A percentile compares a stretch with the other conserved stretches of the same genome.
Conservation (phyloP, 371 early-diverging fungal genomes). For the Saksenaea vasiformis region DNA sequence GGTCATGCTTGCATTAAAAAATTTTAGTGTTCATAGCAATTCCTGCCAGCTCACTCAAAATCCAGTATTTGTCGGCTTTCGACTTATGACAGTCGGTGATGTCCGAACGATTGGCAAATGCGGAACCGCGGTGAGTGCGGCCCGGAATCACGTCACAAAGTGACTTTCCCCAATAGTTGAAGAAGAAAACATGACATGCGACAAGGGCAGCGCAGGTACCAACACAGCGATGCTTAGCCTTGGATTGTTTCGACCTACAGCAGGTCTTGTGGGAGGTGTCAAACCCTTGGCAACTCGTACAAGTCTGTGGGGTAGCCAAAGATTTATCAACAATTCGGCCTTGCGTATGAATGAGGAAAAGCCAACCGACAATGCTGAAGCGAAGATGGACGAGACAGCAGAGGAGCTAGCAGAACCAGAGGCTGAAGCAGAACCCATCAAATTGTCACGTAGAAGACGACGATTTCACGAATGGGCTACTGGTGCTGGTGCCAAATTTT, state of each 20-base stretch:
- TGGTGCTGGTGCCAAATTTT: constrained; percentile 35
- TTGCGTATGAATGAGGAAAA: constrained; percentile 22
- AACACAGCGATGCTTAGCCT: not conserved
- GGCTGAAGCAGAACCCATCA: constrained; percentile 35
- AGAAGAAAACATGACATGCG: not conserved
- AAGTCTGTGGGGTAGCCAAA: constrained; percentile 10
- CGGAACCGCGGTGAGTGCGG: too few species aligned
- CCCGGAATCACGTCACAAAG: too few species aligned
- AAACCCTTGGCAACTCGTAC: constrained; percentile 5
- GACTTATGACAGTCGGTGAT: too few species aligned
- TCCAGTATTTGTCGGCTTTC: not conserved
- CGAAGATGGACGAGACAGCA: not conserved
- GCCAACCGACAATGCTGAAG: constrained; percentile 21
- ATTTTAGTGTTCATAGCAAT: too few species aligned
- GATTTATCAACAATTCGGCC: constrained; percentile 20
- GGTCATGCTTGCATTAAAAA: too few species aligned
- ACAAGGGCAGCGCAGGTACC: not conserved
- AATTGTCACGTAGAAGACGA: constrained; percentile 46
- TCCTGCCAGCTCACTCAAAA: too few species aligned
- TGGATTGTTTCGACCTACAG: constrained; percentile 8
- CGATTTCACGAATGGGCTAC: constrained; percentile 46
- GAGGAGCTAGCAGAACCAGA: constrained; percentile 14
- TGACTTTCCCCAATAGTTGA: not conserved
- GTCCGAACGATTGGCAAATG: too few species aligned
- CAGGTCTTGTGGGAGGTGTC: constrained; percentile 2